These are phyloP conservation scores for Pisolithus orientalis DNA, from an alignment of 768 basidiomycete species.

Conservation along the genomic window DNA sequence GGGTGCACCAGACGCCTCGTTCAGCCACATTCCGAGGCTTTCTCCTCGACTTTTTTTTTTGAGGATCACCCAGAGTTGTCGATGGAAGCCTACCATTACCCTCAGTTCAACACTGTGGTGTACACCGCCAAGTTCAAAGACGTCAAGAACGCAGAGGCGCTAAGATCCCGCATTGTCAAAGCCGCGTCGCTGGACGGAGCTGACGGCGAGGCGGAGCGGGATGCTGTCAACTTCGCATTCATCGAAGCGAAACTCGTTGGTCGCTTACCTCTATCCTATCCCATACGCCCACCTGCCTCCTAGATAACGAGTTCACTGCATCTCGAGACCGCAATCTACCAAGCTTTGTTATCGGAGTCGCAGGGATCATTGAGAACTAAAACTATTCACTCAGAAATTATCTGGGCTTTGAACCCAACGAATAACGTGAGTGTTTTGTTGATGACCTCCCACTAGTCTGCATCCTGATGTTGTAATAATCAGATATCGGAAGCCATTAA, in stretches of 20 bases:
- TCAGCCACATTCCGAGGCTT: too few species aligned
- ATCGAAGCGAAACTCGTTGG: slow-evolving; percentile 79
- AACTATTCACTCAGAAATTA: slow-evolving; percentile 85
- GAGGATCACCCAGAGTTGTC: slow-evolving; percentile 10
- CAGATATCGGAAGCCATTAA: slow-evolving; percentile 87
- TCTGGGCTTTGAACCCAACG: slow-evolving; percentile 82
- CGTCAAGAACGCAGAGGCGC: slow-evolving; percentile 54
- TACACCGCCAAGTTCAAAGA: slow-evolving; percentile 62
- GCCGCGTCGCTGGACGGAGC: slow-evolving; percentile 57
- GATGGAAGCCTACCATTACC: slow-evolving; percentile 54
- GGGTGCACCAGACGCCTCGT: background rate
- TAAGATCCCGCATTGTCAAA: slow-evolving; percentile 62
- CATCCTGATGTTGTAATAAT: background rate
- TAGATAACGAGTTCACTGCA: slow-evolving; percentile 82
- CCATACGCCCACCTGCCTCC: background rate
- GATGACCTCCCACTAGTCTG: background rate
- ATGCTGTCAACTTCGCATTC: slow-evolving; percentile 86
- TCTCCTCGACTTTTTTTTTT: too few species aligned
- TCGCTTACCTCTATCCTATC: slow-evolving; percentile 9
- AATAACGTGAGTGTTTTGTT: slow-evolving; percentile 56
- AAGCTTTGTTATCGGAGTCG: slow-evolving; percentile 66
- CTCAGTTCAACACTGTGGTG: slow-evolving; percentile 45
- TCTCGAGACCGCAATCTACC: slow-evolving; percentile 77
- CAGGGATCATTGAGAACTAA: slow-evolving; percentile 66
- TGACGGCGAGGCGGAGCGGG: slow-evolving; percentile 62